phyloP scores from a whole-genome alignment of 371 early-diverging fungal genomes.

The Zancudomyces culisetae region DNA sequence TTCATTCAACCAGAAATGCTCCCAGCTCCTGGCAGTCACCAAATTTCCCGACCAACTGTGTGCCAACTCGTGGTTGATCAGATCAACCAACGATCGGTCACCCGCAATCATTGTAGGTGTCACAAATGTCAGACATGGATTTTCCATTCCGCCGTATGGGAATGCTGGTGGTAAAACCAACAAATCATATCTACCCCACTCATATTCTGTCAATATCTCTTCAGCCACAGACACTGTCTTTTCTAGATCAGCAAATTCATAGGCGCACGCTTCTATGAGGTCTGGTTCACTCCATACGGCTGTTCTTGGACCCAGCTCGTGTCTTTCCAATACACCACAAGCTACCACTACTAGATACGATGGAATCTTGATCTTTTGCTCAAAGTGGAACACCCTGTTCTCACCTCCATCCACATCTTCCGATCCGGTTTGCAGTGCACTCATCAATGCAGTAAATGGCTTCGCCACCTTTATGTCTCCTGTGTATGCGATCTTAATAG shows the following conservation, averaged over 20 bases:
- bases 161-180: conserved; percentile 64
- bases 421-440: conserved; percentile 33
- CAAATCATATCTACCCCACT: conserved; percentile 92
- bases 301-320: conserved; percentile 70
- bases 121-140: conserved; percentile 82
- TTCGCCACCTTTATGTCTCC: conserved; percentile 54
- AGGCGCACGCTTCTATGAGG: conserved; percentile 68
- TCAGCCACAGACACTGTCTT: conserved; percentile 69
- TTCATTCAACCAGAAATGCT: conserved; percentile 84
- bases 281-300: conserved; percentile 94
- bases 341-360: conserved; percentile 89
- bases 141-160: conserved; percentile 97
- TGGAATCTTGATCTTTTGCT: conserved; percentile 54
- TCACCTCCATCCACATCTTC: conserved; percentile 29
- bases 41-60: conserved; percentile 96
- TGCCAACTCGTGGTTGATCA: conserved; percentile 94
- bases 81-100: conserved; percentile 85
- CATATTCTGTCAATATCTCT: conserved; percentile 69
- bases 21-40: conserved; percentile 81
- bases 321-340: conserved; percentile 50
- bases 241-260: conserved; percentile 90
- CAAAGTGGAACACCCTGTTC: conserved; percentile 36
- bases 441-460: conserved; percentile 47
- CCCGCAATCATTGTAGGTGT: conserved; percentile 80
- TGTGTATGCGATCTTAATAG: conserved; percentile 74